Base-by-base conservation (phyloP, 2,329 filamentous ascomycete species). In the Penicillium sp. region DNA sequence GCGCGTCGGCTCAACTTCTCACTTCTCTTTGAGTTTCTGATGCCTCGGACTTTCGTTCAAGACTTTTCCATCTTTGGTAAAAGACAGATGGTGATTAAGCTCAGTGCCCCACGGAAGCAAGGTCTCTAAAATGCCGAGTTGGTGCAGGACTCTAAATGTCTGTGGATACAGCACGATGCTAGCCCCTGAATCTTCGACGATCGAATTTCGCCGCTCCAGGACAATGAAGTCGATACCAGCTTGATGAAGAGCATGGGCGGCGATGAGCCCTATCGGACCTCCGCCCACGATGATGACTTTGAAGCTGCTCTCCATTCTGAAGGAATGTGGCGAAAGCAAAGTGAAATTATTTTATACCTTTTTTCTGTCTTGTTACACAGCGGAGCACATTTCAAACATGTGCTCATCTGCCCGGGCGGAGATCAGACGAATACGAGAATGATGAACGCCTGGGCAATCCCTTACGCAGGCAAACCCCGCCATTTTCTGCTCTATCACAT, bases 141-240 rank as follows among this genome's bases (percentile, higher is more conserved):
- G 71, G 45, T 72, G 59, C 21, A 73, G 48, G 18, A 56, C 46
- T 8, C 46, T 67, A 6, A 68, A 24, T 9, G 64, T 59, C 8
- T 65, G 55, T 0, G 70, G 64, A 14, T 58, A 62, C 2, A 72
- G 49, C 1, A 71, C 52, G 1, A 73, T 47, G 16, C 65, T 64
- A 5, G 69, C 67, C 7, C 71, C 72, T 18, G 55, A 54, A 24
- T 66, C 65, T 29, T 63, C 59, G 42, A 66, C 60, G 4, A 72
- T 54, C 8, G 58, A 47, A 1, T 53, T 43, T 27, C 67, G 55
- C 32, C 65, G 55, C 52, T 75, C 72, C 6, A 75, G 66, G 2
- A 75, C 59, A 1, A 74, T 40, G 38, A 69, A 75, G 49, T 74
- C 69, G 48, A 75, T 72, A 54, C 63, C 32, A 38, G 66, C 39